Percentiles rank a stretch among this genome's conserved stretches.
These are phyloP conservation scores for Cryphonectria radicalis DNA, from an alignment of 2,329 filamentous ascomycete genomes.

Conservation along the genomic window DNA sequence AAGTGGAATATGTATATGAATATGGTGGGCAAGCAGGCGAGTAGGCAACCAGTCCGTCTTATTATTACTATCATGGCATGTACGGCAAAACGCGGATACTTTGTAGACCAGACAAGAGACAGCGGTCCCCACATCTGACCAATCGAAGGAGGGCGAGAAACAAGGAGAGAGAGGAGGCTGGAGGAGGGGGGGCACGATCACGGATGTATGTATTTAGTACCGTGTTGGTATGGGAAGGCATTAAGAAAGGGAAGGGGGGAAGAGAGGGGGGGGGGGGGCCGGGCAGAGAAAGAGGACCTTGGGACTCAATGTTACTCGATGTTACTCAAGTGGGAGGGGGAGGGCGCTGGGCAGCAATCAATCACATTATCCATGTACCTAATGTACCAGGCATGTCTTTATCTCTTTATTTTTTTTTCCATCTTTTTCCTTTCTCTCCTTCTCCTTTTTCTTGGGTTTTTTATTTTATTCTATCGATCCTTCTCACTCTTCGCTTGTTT, in stretches of 20 bases:
- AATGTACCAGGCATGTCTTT: neutral
- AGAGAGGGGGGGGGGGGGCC: too few species aligned
- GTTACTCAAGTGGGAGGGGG: neutral
- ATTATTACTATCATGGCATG: neutral
- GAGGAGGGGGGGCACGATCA: neutral
- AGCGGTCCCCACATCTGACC: neutral
- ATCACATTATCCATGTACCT: neutral
- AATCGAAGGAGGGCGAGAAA: neutral
- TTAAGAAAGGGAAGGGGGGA: neutral
- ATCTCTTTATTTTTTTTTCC: neutral
- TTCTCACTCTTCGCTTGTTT: neutral
- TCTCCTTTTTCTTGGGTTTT: neutral
- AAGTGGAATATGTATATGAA: neutral
- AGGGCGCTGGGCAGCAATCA: neutral
- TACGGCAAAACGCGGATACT: slow-evolving; percentile 10
- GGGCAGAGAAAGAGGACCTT: neutral
- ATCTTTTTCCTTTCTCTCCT: neutral
- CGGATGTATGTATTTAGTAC: slow-evolving; percentile 15
- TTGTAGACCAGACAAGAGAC: neutral
- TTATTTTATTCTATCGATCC: too few species aligned
- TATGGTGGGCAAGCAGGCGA: neutral
- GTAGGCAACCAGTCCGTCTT: slow-evolving; percentile 4
- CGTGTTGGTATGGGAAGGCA: neutral
- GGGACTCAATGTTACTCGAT: slow-evolving; percentile 4
- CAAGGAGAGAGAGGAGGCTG: neutral